Evolutionary conservation across 2,329 filamentous ascomycete species (phyloP).

Genomic region (Fusarium sp.): DNA sequence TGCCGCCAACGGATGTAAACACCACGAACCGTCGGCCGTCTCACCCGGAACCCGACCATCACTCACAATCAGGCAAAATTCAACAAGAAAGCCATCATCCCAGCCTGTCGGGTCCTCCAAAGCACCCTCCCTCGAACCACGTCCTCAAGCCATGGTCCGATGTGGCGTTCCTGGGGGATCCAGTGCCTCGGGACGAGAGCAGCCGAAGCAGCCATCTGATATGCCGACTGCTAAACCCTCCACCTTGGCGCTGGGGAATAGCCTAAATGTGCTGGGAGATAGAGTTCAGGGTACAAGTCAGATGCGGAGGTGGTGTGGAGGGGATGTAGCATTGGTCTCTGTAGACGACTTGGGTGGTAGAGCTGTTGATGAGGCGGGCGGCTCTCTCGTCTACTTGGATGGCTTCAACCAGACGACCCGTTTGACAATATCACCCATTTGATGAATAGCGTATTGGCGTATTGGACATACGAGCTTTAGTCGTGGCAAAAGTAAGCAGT

Average conservation of each 20-base stretch:
- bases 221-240: background rate
- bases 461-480: background rate
- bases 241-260: background rate
- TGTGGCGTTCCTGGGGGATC: background rate
- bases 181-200: constrained; percentile 28
- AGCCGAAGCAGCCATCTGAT: constrained; percentile 10
- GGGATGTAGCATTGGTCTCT: background rate
- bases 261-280: constrained; percentile 12
- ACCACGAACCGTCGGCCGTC: constrained; percentile 20
- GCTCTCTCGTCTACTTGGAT: background rate
- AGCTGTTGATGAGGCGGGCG: background rate
- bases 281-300: background rate
- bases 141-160: background rate
- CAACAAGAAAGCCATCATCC: background rate
- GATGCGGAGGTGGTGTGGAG: background rate
- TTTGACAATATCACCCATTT: background rate
- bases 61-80: constrained; percentile 1
- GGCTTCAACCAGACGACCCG: background rate
- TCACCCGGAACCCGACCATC: constrained; percentile 17
- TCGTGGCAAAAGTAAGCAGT: background rate
- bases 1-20: background rate
- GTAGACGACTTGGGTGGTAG: background rate
- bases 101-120: constrained; percentile 18
- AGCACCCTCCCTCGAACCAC: background rate
- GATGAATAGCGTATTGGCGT: background rate